These are phyloP conservation scores for Leccinum subrobustum DNA, from an alignment of 1,284 basidiomycete genomes.

Conservation along the genomic window DNA sequence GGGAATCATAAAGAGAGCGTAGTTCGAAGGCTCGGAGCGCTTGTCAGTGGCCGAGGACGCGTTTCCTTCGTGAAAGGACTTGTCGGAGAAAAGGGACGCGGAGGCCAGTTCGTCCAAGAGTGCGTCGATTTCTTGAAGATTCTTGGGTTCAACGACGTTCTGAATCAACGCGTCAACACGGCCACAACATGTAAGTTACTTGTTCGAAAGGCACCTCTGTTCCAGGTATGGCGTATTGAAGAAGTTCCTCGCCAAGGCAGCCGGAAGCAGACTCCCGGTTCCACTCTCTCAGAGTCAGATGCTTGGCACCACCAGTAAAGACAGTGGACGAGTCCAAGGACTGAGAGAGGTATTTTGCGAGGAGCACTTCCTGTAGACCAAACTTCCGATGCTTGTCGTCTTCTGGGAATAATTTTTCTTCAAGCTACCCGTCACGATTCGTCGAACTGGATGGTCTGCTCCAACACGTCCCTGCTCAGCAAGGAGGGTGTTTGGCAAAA, in stretches of 20 bases:
- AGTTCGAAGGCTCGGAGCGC: slow-evolving; percentile 38
- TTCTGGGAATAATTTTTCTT: no score
- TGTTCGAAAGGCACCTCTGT: slow-evolving; percentile 17
- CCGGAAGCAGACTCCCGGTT: slow-evolving; percentile 49
- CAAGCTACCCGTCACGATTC: no score
- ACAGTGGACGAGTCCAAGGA: slow-evolving; percentile 34
- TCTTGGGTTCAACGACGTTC: slow-evolving; percentile 36
- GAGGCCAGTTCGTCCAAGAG: slow-evolving; percentile 67
- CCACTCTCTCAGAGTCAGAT: slow-evolving; percentile 46
- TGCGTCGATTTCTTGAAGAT: slow-evolving; percentile 52
- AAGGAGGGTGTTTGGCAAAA: no score
- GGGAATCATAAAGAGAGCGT: slow-evolving; percentile 47
- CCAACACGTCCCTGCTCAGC: no score
- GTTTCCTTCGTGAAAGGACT: slow-evolving; percentile 30
- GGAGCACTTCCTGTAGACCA: slow-evolving; percentile 50
- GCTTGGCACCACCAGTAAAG: slow-evolving; percentile 20
- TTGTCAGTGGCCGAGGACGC: neutral
- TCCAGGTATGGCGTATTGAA: slow-evolving; percentile 15
- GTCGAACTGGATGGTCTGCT: no score
- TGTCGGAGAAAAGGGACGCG: slow-evolving; percentile 57
- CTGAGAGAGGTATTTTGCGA: slow-evolving; percentile 52
- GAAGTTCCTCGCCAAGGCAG: slow-evolving; percentile 63
- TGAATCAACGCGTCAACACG: slow-evolving; percentile 15
- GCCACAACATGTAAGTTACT: neutral
- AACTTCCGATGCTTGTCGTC: no score